Conservation (phyloP, 768 basidiomycete species). For the Boletellus ananiceps region DNA sequence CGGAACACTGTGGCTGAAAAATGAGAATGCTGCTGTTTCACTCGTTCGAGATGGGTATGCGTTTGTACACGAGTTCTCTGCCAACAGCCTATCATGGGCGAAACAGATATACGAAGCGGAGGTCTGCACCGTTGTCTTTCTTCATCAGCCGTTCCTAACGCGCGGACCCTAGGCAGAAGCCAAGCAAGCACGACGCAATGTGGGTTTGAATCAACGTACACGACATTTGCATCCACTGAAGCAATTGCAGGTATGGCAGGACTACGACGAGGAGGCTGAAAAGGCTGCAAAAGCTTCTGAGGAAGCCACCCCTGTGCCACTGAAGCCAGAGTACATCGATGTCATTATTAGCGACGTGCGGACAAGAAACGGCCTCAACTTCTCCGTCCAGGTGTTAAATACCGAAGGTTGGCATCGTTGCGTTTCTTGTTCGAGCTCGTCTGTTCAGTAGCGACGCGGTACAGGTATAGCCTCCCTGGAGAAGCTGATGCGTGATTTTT, state of each 20-base stretch:
- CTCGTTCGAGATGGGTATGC: slow-evolving; percentile 86
- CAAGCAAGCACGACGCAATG: slow-evolving; percentile 72
- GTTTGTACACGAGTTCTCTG: slow-evolving; percentile 82
- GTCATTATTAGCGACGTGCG: slow-evolving; percentile 89
- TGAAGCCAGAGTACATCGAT: slow-evolving; percentile 86
- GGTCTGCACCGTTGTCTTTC: slow-evolving; percentile 36
- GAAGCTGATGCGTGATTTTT: slow-evolving; percentile 92
- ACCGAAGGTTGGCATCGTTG: slow-evolving; percentile 62
- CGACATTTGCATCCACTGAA: neutral
- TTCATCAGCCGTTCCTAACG: slow-evolving; percentile 1
- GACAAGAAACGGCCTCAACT: slow-evolving; percentile 65
- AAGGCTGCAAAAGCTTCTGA: slow-evolving; percentile 44
- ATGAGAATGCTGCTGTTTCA: slow-evolving; percentile 80
- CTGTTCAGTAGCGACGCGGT: slow-evolving; percentile 1
- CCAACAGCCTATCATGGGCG: slow-evolving; percentile 75
- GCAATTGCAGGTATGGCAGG: slow-evolving; percentile 70
- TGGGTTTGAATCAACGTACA: slow-evolving; percentile 35
- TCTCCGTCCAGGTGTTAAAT: slow-evolving; percentile 92
- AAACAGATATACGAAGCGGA: slow-evolving; percentile 82
- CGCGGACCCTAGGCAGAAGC: slow-evolving; percentile 60
- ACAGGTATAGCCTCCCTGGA: slow-evolving; percentile 88
- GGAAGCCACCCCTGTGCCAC: slow-evolving; percentile 45
- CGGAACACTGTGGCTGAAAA: slow-evolving; percentile 79
- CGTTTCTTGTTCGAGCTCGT: neutral
- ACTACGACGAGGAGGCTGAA: slow-evolving; percentile 73